Evolutionary conservation across 495 filamentous ascomycete genomes (phyloP).

Genomic region (Podospora conica): DNA sequence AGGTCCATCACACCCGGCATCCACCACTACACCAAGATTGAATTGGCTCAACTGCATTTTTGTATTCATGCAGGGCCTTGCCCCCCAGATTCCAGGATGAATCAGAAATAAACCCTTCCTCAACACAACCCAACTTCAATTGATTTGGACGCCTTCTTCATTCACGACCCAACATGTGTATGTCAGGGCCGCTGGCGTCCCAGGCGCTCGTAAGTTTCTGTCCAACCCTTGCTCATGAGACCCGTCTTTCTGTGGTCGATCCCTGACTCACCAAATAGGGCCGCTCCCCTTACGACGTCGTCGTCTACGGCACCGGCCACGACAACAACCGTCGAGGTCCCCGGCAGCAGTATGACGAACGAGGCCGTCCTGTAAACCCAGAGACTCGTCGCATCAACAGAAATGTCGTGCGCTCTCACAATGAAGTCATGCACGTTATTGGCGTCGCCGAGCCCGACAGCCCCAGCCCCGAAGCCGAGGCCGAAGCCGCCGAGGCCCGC

Average conservation of each 20-base stretch:
- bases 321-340: conserved; percentile 41
- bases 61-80: not conserved
- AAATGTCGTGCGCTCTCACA: conserved; percentile 48
- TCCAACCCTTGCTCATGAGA: not conserved
- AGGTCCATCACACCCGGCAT: not conserved
- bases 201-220: conserved; percentile 41
- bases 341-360: conserved; percentile 61
- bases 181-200: conserved; percentile 45
- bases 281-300: conserved; percentile 65
- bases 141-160: not conserved
- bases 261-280: conserved; percentile 42
- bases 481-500: conserved; percentile 16
- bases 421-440: conserved; percentile 52
- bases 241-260: too few relatives aligned
- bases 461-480: conserved; percentile 20
- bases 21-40: not conserved
- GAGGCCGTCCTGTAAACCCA: conserved; percentile 61
- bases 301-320: conserved; percentile 41
- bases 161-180: conserved; percentile 33
- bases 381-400: conserved; percentile 46
- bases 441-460: conserved; percentile 47
- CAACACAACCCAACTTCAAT: not conserved
- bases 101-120: not conserved
- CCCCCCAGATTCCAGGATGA: not conserved
- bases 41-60: too few relatives aligned